These are phyloP conservation scores for Pilatotrama ljubarskyi DNA, from an alignment of 768 basidiomycete genomes.

Conservation along the genomic window DNA sequence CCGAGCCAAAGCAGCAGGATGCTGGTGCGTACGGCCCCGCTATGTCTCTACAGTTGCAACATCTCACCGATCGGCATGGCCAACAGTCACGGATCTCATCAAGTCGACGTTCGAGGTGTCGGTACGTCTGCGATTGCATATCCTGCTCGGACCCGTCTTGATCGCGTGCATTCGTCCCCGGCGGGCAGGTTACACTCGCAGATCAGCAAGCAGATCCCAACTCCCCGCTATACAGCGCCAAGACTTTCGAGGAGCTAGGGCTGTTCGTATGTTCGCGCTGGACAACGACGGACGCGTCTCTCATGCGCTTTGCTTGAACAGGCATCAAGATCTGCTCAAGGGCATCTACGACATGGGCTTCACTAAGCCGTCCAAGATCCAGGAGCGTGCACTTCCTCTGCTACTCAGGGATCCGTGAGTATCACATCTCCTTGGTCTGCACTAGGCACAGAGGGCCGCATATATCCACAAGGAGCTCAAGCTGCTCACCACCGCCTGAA, in stretches of 20 bases:
- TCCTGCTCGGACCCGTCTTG: conserved; percentile 5
- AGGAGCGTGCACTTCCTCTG: conserved; percentile 93
- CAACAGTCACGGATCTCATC: conserved; percentile 52
- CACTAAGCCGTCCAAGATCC: conserved; percentile 97
- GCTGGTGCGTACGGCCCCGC: conserved; percentile 8
- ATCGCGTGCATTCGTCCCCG: background rate
- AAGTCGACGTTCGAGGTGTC: conserved; percentile 82
- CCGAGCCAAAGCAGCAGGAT: conserved; percentile 9
- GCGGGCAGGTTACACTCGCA: conserved; percentile 82
- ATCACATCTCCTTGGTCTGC: background rate
- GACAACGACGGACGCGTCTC: conserved; percentile 61
- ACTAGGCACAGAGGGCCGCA: background rate
- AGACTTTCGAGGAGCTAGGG: conserved; percentile 94
- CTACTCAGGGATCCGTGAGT: conserved; percentile 87
- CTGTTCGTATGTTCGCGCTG: conserved; percentile 65
- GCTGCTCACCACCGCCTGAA: background rate
- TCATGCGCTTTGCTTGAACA: conserved; percentile 34
- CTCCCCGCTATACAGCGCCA: conserved; percentile 92
- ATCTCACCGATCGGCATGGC: conserved; percentile 8
- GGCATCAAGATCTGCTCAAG: conserved; percentile 85
- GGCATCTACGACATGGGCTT: conserved; percentile 96
- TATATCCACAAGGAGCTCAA: background rate
- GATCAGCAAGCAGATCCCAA: conserved; percentile 95
- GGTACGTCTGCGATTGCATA: conserved; percentile 43
- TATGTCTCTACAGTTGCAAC: background rate